Base-by-base conservation (phyloP, 2,329 filamentous ascomycete genomes). In the Fusarium lyarnte region DNA sequence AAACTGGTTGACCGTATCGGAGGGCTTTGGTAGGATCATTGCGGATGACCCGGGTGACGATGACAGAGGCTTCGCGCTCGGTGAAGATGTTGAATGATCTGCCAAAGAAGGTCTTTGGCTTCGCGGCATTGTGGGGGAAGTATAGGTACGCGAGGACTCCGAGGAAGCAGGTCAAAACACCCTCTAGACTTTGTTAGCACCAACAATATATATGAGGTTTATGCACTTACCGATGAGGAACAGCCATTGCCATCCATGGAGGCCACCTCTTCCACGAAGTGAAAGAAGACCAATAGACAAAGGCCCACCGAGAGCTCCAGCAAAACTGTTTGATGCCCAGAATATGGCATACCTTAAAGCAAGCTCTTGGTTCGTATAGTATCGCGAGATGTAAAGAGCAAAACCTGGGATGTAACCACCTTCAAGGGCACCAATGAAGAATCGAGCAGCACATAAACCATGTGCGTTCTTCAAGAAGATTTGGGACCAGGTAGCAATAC, bases 341-440 rank as follows among this genome's bases (percentile, higher is more conserved):
- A 80, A 80, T 1, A 80, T 74, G 11, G 78, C 72, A 17, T 76
- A 79, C 11, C 79, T 55, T 3, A 79, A 38, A 0, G 72, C 79
- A 2, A 80, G 63, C 47, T 81, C 79, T 12, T 78, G 41, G n/a
- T 78, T 78, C 0, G 75, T 78, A 43, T 80, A 80, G 43, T 73
- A 80, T 36, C 70, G 68, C 0, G 79, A 77, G n/a, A 81, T 78
- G 41, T 79, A 79, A 11, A 79, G 68, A 21, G 78, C 78, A 21
- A 77, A 77, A 11, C 79, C 79, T 0, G 79, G 78, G n/a, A 81
- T 78, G 3, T 79, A 81, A 5, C 79, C 79, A 10, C 78, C 79
- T 23, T 81, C 78, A 0, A 80, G 75, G 1, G 76, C 66, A 10
- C 78, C 79, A 7, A 80, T 43, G 14, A 81, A 74, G 63, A 80